Conservation (phyloP, 176 grass and related monocot genomes). For the Dactylis glomerata region DNA sequence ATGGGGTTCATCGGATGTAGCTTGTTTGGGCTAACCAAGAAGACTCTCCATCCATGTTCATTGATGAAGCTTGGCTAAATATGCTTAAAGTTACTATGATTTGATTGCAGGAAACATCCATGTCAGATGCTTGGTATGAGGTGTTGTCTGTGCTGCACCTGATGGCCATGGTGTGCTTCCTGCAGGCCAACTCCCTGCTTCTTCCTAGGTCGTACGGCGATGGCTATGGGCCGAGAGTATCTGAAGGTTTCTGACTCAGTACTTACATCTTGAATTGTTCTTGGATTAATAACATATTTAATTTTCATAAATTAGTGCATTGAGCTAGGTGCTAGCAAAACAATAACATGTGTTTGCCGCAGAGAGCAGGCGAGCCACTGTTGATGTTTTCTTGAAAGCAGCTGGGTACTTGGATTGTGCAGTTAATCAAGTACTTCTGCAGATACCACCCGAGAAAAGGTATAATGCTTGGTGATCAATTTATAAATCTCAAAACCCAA, state of each 20-base stretch:
- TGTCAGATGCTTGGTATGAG: conserved; percentile 74
- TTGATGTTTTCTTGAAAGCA: conserved; percentile 83
- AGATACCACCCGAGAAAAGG: conserved; percentile 61
- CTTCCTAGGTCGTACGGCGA: conserved; percentile 62
- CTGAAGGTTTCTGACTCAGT: conserved; percentile 53
- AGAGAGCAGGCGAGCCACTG: conserved; percentile 65
- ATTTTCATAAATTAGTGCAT: neutral
- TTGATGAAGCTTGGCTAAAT: neutral
- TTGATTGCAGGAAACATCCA: conserved; percentile 56
- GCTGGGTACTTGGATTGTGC: conserved; percentile 80
- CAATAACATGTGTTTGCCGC: neutral
- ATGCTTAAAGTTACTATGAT: conserved; percentile 10
- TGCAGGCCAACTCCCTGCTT: conserved; percentile 55
- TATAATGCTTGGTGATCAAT: conserved; percentile 31
- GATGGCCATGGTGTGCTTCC: conserved; percentile 65
- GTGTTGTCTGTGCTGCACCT: conserved; percentile 70
- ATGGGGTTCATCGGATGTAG: neutral
- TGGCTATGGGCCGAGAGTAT: conserved; percentile 47
- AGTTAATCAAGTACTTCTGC: conserved; percentile 56
- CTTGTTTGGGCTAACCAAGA: conserved; percentile 84
- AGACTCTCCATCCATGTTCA: conserved; percentile 19
- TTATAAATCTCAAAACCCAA: neutral
- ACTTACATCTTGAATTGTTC: conserved; percentile 1
- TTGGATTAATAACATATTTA: neutral
- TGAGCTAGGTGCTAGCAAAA: neutral